Conservation (phyloP, 225 moss, liverwort and hornwort species). For the Neckera pumila region DNA sequence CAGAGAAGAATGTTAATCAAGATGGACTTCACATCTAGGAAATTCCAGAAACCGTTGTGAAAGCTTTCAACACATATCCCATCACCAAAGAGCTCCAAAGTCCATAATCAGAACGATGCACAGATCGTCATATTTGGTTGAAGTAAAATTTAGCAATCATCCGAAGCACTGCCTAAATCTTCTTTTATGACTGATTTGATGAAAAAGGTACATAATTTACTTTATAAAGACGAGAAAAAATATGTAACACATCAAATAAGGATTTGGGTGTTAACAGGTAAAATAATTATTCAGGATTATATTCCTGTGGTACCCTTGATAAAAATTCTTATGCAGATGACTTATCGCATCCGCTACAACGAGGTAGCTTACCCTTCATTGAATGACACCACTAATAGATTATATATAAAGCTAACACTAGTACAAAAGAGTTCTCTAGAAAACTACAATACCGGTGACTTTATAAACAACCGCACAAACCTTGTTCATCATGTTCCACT, state of each 20-base stretch:
- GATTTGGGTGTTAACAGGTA: accelerated
- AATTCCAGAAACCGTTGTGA: accelerated
- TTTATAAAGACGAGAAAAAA: too few relatives aligned
- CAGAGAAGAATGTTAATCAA: too few relatives aligned
- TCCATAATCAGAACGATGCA: too few relatives aligned
- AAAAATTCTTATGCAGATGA: not conserved
- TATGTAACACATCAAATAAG: too few relatives aligned
- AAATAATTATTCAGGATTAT: not conserved
- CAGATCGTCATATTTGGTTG: not conserved
- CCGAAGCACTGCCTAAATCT: not conserved
- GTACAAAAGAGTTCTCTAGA: not conserved
- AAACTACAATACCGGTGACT: too few relatives aligned
- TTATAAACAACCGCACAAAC: not conserved
- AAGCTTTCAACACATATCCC: not conserved
- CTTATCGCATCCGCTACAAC: not conserved
- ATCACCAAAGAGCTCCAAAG: not conserved
- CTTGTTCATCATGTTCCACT: constrained; percentile 99
- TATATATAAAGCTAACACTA: too few relatives aligned
- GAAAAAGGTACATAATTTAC: too few relatives aligned
- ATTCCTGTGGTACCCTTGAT: too few relatives aligned
- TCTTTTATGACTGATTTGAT: not conserved
- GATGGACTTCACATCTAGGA: not conserved
- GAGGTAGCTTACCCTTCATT: not conserved
- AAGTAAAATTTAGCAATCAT: not conserved
- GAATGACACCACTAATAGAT: accelerated